Conservation (phyloP, 306 rosid genomes). For the Hippophae gyantsensis region DNA sequence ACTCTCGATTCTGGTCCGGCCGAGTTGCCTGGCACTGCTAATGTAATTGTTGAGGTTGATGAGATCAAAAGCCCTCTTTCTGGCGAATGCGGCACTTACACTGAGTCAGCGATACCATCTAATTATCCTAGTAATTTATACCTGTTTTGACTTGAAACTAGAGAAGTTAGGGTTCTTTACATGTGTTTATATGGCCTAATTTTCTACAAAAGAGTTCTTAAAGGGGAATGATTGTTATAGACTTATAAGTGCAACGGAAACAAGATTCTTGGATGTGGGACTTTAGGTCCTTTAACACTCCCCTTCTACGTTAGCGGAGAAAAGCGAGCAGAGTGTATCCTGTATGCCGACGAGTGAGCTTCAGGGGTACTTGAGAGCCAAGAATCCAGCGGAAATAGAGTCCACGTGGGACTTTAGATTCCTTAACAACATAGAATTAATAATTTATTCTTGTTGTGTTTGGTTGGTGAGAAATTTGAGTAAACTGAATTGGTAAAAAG, state of each 20-base stretch:
- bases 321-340: no score
- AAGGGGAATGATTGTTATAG: neutral
- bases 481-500: neutral
- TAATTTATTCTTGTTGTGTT: neutral
- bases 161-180: no score
- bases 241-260: neutral
- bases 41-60: slow-evolving; percentile 57
- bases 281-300: no score
- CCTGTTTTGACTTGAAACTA: neutral
- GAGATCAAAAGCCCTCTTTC: slow-evolving; percentile 45
- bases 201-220: no score
- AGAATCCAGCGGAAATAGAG: no score
- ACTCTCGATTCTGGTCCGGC: slow-evolving; percentile 77
- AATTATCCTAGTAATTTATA: slow-evolving; percentile 8
- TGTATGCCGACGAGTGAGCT: no score
- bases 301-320: no score
- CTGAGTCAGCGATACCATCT: slow-evolving; percentile 59
- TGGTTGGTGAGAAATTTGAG: slow-evolving; percentile 18
- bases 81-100: slow-evolving; percentile 61
- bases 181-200: no score
- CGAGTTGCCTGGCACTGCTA: slow-evolving; percentile 73
- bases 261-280: no score
- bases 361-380: no score
- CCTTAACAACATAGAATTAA: no score
- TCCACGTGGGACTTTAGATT: no score